phyloP scores from a whole-genome alignment of 2,329 filamentous ascomycete genomes.

The Scedosporium aurantiacum region DNA sequence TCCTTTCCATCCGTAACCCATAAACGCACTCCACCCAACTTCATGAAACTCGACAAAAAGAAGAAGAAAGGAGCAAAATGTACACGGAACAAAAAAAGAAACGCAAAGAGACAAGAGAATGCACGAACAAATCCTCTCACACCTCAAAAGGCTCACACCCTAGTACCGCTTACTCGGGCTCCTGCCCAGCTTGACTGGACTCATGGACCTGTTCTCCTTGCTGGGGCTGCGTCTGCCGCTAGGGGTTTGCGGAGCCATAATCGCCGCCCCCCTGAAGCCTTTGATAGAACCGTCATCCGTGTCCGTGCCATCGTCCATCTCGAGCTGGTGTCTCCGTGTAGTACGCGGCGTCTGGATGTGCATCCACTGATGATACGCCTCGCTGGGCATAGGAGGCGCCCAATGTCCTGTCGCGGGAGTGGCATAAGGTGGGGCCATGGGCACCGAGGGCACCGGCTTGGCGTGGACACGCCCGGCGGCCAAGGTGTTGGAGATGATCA shows the following conservation, averaged over 20 bases:
- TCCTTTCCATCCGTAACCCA: too few species aligned
- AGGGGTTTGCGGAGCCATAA: constrained; percentile 34
- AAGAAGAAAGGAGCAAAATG: too few species aligned
- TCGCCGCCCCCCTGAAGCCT: constrained; percentile 14
- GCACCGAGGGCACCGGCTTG: not conserved
- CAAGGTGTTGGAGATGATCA: constrained; percentile 40
- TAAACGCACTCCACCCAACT: too few species aligned
- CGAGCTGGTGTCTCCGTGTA: constrained; percentile 26
- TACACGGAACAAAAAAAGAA: too few species aligned
- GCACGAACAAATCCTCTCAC: too few species aligned
- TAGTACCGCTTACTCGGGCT: constrained; percentile 28
- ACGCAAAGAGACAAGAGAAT: too few species aligned
- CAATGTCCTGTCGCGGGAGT: not conserved
- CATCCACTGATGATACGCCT: constrained; percentile 21
- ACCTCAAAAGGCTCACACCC: not conserved
- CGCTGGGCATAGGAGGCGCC: not conserved
- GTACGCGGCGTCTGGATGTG: constrained; percentile 37
- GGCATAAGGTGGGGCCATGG: not conserved
- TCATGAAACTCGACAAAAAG: too few species aligned
- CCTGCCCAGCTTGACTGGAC: constrained; percentile 20
- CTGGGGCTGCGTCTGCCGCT: constrained; percentile 34
- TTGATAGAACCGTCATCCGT: constrained; percentile 35
- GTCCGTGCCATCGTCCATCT: constrained; percentile 34
- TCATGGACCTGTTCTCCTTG: constrained; percentile 37
- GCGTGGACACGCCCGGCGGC: not conserved